A percentile compares a stretch with the other conserved stretches of the same genome.
These are phyloP conservation scores for Suillus clintonianus DNA, from an alignment of 768 basidiomycete species.

Conservation along the genomic window DNA sequence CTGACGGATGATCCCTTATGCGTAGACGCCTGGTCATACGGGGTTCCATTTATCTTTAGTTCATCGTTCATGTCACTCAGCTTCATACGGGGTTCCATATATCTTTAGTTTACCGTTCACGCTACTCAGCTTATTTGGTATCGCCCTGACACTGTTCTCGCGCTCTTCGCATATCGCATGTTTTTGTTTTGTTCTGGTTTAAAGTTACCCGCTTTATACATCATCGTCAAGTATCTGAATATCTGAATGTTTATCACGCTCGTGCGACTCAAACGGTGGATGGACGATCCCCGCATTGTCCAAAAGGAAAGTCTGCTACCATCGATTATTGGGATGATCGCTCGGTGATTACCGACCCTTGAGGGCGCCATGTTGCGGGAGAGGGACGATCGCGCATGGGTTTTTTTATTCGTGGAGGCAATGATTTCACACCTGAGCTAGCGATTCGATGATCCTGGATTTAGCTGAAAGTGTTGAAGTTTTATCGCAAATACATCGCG, in stretches of 20 bases:
- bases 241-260: not conserved
- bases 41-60: not conserved
- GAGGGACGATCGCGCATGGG: not conserved
- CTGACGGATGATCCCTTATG: not conserved
- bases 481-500: not conserved
- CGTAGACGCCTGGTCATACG: not conserved
- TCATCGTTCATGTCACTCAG: not conserved
- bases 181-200: not conserved
- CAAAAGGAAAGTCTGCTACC: not conserved
- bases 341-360: not conserved
- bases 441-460: not conserved
- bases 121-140: not conserved
- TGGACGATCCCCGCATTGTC: not conserved
- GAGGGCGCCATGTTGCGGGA: not conserved
- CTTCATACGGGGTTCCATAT: not conserved
- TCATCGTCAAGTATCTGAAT: slow-evolving; percentile 1
- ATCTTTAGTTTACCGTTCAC: not conserved
- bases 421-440: not conserved
- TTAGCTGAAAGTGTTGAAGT: not conserved
- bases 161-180: not conserved
- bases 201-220: not conserved
- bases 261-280: not conserved
- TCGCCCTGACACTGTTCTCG: not conserved
- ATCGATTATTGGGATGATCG: not conserved
- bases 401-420: not conserved